A percentile compares a stretch with the other conserved stretches of the same genome.
phyloP scores from a whole-genome alignment of 2,329 filamentous ascomycete species.

The Talaromyces sp. region DNA sequence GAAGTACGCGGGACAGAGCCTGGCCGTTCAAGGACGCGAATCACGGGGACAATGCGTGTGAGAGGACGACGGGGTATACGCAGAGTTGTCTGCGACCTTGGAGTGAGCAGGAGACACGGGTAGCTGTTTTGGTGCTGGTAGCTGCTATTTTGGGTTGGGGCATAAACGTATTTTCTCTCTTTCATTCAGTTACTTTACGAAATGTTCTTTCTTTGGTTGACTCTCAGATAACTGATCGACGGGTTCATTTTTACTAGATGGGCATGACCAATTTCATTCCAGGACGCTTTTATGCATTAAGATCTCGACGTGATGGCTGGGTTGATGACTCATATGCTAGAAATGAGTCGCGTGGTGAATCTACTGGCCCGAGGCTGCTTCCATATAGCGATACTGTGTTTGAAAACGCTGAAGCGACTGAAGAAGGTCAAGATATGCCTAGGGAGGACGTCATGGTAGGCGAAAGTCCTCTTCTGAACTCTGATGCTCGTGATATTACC shows the following conservation, averaged over 20 bases:
- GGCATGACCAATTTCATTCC: not conserved
- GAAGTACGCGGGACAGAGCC: constrained; percentile 33
- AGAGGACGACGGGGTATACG: constrained; percentile 27
- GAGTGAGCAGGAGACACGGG: constrained; percentile 24
- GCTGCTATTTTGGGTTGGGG: constrained; percentile 22
- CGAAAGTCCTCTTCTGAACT: constrained; percentile 7
- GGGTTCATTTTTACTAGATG: not conserved
- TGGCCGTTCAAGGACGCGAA: constrained; percentile 34
- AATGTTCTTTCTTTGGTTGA: not conserved
- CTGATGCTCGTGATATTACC: constrained; percentile 9
- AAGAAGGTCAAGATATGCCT: not conserved
- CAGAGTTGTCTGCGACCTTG: constrained; percentile 28
- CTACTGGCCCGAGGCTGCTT: constrained; percentile 5
- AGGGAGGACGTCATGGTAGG: not conserved
- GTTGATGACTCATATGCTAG: not conserved
- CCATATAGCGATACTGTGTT: constrained; percentile 1
- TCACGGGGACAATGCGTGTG: constrained; percentile 30
- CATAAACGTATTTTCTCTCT: constrained; percentile 18
- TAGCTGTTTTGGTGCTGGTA: constrained; percentile 26
- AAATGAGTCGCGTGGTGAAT: not conserved
- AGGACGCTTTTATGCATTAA: not conserved
- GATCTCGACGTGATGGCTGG: constrained; percentile 2
- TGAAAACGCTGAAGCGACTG: not conserved
- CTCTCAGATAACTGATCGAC: not conserved
- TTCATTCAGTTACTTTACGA: not conserved